A percentile compares a stretch with the other conserved stretches of the same genome.
Evolutionary conservation across 345 rosid species (phyloP).

Genomic region (Eutrema japonicum): DNA sequence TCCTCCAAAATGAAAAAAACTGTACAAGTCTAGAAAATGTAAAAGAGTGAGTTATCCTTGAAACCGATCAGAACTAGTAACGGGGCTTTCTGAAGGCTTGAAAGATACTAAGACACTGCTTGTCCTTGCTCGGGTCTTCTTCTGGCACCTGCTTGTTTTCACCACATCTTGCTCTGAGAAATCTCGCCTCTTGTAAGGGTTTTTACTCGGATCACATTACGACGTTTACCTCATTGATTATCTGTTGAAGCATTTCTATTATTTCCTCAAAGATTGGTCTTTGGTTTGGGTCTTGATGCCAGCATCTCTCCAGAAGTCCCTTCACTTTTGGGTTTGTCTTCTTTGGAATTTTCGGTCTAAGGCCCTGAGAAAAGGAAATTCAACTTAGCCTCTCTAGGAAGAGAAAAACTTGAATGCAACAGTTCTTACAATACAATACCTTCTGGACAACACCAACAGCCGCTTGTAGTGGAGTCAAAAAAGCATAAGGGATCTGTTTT

Average conservation of each 20-base stretch:
- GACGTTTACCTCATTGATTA: constrained; percentile 66
- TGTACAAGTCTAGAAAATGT: constrained; percentile 46
- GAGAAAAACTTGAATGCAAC: neutral
- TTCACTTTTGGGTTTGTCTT: constrained; percentile 67
- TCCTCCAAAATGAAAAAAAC: constrained; percentile 25
- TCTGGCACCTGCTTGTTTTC: constrained; percentile 58
- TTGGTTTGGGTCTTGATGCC: constrained; percentile 79
- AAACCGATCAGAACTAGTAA: constrained; percentile 34
- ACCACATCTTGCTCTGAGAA: constrained; percentile 37
- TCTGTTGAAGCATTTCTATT: constrained; percentile 65
- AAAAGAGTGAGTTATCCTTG: constrained; percentile 15
- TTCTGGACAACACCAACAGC: constrained; percentile 94
- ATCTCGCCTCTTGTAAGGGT: constrained; percentile 22
- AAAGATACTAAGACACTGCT: constrained; percentile 45
- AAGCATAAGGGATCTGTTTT: constrained; percentile 79
- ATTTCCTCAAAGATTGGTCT: constrained; percentile 84
- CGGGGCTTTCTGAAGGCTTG: constrained; percentile 54
- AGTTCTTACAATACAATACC: constrained; percentile 48
- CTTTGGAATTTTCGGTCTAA: constrained; percentile 85
- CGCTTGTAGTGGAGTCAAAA: constrained; percentile 86
- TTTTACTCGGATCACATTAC: constrained; percentile 20
- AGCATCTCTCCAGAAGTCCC: constrained; percentile 82
- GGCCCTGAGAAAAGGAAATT: constrained; percentile 49
- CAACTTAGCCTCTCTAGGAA: constrained; percentile 16
- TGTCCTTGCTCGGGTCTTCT: constrained; percentile 54